phyloP scores from a whole-genome alignment of 202 grass and related monocot species.

The Cymbopogon flexuosus region DNA sequence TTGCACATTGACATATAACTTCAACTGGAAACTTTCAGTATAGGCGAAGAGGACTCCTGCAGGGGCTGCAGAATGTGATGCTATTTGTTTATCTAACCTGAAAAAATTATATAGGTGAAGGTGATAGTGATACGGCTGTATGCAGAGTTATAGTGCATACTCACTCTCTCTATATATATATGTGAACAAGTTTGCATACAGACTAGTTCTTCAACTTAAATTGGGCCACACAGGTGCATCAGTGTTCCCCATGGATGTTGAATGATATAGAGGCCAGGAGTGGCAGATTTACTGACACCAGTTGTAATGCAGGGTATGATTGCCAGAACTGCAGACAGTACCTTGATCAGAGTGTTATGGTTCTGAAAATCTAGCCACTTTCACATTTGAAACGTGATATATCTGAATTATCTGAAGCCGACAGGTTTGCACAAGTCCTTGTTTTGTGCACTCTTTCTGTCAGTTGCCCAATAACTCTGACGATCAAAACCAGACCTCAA shows the following conservation, averaged over 20 bases:
- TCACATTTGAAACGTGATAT: not conserved
- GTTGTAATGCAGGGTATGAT: not conserved
- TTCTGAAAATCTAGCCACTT: not conserved
- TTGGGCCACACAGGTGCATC: not conserved
- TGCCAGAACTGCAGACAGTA: not conserved
- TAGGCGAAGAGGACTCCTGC: not conserved
- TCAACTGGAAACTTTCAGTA: not conserved
- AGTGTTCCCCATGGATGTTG: not conserved
- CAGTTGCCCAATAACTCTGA: not conserved
- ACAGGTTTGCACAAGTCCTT: not conserved
- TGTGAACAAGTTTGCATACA: not conserved
- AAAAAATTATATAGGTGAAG: not conserved
- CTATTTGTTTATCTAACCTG: constrained; percentile 22
- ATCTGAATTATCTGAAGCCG: not conserved
- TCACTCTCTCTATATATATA: not conserved
- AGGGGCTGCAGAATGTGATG: not conserved
- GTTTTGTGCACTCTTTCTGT: not conserved
- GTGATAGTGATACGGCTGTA: not conserved
- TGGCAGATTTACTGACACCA: not conserved
- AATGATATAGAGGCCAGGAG: not conserved
- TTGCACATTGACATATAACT: not conserved
- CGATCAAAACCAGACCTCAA: not conserved
- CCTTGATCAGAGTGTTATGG: not conserved
- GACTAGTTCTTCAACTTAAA: not conserved
- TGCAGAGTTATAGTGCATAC: not conserved